Conservation (phyloP, 176 grass and related monocot species). For the Triticum timopheevii region DNA sequence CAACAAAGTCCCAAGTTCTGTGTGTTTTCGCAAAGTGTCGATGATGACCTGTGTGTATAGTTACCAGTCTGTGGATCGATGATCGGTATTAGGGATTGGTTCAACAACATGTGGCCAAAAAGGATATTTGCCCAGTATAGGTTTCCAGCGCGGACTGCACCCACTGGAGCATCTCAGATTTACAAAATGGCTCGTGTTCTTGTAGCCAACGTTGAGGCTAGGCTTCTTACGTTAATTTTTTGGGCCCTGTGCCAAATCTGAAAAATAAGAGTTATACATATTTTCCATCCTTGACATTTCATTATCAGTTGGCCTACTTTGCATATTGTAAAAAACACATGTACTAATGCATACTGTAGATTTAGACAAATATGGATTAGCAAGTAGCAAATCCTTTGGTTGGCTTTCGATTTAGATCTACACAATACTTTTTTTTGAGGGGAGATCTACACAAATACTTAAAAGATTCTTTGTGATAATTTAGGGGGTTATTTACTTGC, state of each 20-base stretch:
- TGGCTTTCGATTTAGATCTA: not conserved
- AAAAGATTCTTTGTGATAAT: not conserved
- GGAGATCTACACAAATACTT: not conserved
- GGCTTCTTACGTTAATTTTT: no score
- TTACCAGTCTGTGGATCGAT: conserved; percentile 18
- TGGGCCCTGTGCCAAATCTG: no score
- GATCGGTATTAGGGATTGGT: not conserved
- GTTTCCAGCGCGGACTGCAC: conserved; percentile 47
- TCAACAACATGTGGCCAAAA: conserved; percentile 27
- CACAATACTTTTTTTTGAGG: not conserved
- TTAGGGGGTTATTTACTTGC: not conserved
- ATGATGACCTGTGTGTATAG: not conserved
- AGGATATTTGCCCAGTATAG: conserved; percentile 14
- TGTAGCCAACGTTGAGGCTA: not conserved
- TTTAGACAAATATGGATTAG: no score
- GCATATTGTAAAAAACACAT: no score
- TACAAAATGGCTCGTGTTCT: not conserved
- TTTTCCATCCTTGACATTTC: no score
- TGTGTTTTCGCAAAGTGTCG: not conserved
- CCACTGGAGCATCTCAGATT: conserved; percentile 10
- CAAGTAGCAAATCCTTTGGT: not conserved
- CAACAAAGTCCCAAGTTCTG: no score
- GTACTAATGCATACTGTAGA: no score
- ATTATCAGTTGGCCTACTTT: no score
- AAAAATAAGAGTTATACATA: no score